Base-by-base conservation (phyloP, 345 rosid genomes). In the Moricandia arvensis region DNA sequence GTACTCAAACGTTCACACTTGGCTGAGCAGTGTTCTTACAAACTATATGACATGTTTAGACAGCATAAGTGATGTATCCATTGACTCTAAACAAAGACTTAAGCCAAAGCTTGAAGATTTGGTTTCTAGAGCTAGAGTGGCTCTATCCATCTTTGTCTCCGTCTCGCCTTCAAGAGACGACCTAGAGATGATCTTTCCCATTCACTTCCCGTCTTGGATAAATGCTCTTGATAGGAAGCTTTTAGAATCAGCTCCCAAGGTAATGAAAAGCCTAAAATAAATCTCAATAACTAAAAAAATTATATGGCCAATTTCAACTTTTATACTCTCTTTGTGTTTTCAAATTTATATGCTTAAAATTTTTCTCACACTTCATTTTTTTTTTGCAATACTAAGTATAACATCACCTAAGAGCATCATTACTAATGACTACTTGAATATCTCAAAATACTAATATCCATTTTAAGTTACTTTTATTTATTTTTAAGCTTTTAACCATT, bases 1-100 rank as follows among this genome's bases (percentile, higher is more conserved):
- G 0, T 55, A 63, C 61, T 73, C 80, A 7, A 88, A 89, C 68
- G 89, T 85, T 4, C 85, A 89, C 47, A 63, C 91, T 29, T 93
- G 98, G 98, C 80, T 93, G 62, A 91, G 98, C 77, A 76, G 88
- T 24, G 88, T 90, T 8, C 84, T 93, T 67, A 89, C 97, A 9
- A 91, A 91, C 76, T 89, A 89, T 43, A 82, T 86, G 87, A 91
- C 97, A 5, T 91, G 97, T 76, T 69, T 81, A 29, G 98, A 93
- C 49, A 85, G 90, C 72, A 79, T 66, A 84, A 5, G 63, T 67
- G 5, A 86, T 72, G 59, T 66, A 79, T 21, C 76, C 57, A 10
- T n/a, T 0, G 34, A 66, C 55, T 51, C 62, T 51, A 73, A 68
- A 7, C 79, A 59, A 71, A 76, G 79, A 87, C 80, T 72, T 49